Conservation (phyloP, 164 flowering plant species). For the Chloranthus sessilifolius region DNA sequence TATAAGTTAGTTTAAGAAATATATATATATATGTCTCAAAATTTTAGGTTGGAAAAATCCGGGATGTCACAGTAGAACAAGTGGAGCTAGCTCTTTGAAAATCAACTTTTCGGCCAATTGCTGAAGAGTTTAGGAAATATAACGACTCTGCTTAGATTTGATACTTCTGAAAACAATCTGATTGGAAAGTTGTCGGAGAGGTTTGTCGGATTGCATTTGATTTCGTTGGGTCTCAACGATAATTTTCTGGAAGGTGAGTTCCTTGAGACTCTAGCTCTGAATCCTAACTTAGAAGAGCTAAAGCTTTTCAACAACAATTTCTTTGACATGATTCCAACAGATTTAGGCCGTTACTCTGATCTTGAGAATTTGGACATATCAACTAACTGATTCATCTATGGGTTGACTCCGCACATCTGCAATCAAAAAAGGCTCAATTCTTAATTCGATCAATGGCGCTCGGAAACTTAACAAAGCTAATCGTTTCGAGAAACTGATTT, state of each 20-base stretch:
- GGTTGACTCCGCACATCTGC: constrained; percentile 51
- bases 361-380: constrained; percentile 54
- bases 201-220: constrained; percentile 35
- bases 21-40: too few species aligned
- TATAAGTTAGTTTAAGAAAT: too few species aligned
- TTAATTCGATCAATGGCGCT: too few species aligned
- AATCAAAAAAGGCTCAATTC: constrained; percentile 35
- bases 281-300: constrained; percentile 30
- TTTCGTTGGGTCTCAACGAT: constrained; percentile 53
- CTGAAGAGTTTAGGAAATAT: constrained; percentile 49
- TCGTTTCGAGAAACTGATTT: too few species aligned
- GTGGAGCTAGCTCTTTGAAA: constrained; percentile 41
- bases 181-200: constrained; percentile 47
- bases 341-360: constrained; percentile 43
- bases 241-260: constrained; percentile 49
- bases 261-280: constrained; percentile 37
- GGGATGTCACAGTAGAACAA: too few species aligned
- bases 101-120: constrained; percentile 48
- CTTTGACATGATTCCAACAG: constrained; percentile 44
- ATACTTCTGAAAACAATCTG: constrained; percentile 56
- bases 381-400: constrained; percentile 46
- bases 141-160: constrained; percentile 30
- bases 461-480: too few species aligned
- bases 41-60: too few species aligned
- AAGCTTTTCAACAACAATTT: constrained; percentile 62